Percentiles rank a stretch among this genome's conserved stretches.
Conservation (phyloP, 805 yeast genomes). For the Candida khao-thaluensis region DNA sequence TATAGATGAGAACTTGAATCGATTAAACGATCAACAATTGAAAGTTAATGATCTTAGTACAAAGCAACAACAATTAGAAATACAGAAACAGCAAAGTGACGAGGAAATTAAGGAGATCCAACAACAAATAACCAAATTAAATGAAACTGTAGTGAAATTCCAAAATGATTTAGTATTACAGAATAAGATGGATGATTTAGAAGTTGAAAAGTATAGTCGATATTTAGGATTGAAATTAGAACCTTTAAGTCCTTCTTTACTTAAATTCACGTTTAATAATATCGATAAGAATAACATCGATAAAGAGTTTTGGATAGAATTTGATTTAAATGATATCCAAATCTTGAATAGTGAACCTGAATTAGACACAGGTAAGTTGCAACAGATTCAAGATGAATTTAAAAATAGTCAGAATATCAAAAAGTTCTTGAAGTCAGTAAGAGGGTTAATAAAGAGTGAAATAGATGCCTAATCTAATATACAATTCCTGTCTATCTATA, state of each 20-base stretch:
- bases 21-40: conserved; percentile 29
- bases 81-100: conserved; percentile 16
- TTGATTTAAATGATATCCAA: conserved; percentile 45
- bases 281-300: conserved; percentile 45
- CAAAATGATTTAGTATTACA: conserved; percentile 42
- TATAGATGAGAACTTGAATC: conserved; percentile 24
- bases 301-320: conserved; percentile 41
- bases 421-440: conserved; percentile 21
- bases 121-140: conserved; percentile 15
- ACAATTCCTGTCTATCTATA: too few species aligned
- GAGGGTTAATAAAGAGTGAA: conserved; percentile 10
- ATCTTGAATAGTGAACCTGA: conserved; percentile 40
- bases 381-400: conserved; percentile 22
- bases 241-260: conserved; percentile 45
- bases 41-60: conserved; percentile 33
- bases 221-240: conserved; percentile 56
- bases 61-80: conserved; percentile 34
- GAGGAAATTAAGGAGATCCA: conserved; percentile 24
- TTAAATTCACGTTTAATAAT: conserved; percentile 50
- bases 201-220: conserved; percentile 50
- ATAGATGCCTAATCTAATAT: neutral
- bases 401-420: conserved; percentile 28
- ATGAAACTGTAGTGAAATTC: conserved; percentile 23
- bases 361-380: conserved; percentile 21
- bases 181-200: conserved; percentile 48